Evolutionary conservation across 495 filamentous ascomycete genomes (phyloP).

Genomic region (Podospora didyma): DNA sequence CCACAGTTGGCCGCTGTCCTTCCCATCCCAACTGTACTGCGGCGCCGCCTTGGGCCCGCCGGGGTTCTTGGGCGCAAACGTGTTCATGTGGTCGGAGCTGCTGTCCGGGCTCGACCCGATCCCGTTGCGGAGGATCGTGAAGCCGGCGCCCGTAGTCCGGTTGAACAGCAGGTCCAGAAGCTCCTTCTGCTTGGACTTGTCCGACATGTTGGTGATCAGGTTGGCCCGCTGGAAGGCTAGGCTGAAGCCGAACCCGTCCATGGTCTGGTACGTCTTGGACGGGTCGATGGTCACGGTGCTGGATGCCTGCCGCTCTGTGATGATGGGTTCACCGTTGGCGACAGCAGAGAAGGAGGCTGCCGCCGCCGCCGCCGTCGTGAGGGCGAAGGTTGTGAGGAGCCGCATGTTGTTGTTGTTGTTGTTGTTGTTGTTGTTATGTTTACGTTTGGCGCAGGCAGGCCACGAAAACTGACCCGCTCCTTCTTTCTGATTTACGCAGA

Average conservation of each 20-base stretch:
- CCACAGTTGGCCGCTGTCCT: constrained; percentile 52
- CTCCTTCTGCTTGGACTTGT: constrained; percentile 39
- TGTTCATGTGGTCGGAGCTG: constrained; percentile 44
- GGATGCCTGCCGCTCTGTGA: constrained; percentile 24
- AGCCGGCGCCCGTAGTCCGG: constrained; percentile 45
- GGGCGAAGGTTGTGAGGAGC: constrained; percentile 13
- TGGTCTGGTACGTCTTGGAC: constrained; percentile 40
- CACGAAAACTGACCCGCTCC: neutral
- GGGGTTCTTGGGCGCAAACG: constrained; percentile 44
- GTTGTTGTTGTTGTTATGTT: neutral
- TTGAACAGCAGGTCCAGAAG: constrained; percentile 51
- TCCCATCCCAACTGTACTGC: constrained; percentile 47
- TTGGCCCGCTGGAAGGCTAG: constrained; percentile 54
- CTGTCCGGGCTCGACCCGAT: constrained; percentile 48
- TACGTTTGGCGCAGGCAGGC: neutral
- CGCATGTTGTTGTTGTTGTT: constrained; percentile 3
- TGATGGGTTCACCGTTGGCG: neutral
- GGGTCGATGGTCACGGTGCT: constrained; percentile 41
- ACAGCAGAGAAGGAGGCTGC: constrained; percentile 2
- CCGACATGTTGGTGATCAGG: constrained; percentile 44
- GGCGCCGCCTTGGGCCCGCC: constrained; percentile 36
- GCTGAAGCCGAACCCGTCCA: constrained; percentile 51
- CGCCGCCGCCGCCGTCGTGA: constrained; percentile 16
- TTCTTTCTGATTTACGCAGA: neutral
- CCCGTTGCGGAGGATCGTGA: constrained; percentile 54